Evolutionary conservation across 1,284 basidiomycete genomes (phyloP), one percentile per base, ranked within the genome.

Genomic region (Xanthoconium separans): DNA sequence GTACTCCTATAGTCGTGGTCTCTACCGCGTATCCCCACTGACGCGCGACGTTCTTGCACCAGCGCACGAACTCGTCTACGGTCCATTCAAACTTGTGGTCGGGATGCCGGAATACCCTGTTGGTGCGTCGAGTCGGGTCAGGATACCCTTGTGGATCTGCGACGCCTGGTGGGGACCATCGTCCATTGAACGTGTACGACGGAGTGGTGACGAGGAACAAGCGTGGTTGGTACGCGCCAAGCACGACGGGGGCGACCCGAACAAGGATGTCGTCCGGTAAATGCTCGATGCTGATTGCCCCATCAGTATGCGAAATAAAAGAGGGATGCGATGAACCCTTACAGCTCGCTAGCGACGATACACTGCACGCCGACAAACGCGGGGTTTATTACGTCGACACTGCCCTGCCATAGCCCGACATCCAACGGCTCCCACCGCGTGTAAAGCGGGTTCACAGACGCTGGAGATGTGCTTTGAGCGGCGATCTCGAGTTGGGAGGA

Each of bases 21-120:
- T 82, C 74, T 6, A 88, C 80, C 2, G 76, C 73, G 59, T 93
- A 95, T 6, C 89, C 91, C 87, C 89, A 95, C 56, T 83, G 80
- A 10, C 70, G 70, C 1, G 89, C 91, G 3, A 77, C 77, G 1
- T 67, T 69, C 24, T 72, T 63, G 61, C 89, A 93, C 89, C 91
- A 97, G 10, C 65, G 62, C 30, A 72, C 67, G 69, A 95, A 97
- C 68, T 97, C 95, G 4, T 82, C 80, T 0, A 75, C 70, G 0
- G 92, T 96, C 91, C 92, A 96, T 71, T 98, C 95, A 63, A 96
- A 92, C 68, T 95, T 92, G 73, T 98, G 95, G 65, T 97, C 95
- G 20, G 76, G 69, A 67, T 98, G 87, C 53, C 95, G 76, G 71
- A 90, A 89, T 24, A 84, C 68, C 3, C 92, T 81, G 44, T 83